These are phyloP conservation scores for Pythium aristosporum DNA, from an alignment of 352 stramenopile species.

Conservation along the genomic window DNA sequence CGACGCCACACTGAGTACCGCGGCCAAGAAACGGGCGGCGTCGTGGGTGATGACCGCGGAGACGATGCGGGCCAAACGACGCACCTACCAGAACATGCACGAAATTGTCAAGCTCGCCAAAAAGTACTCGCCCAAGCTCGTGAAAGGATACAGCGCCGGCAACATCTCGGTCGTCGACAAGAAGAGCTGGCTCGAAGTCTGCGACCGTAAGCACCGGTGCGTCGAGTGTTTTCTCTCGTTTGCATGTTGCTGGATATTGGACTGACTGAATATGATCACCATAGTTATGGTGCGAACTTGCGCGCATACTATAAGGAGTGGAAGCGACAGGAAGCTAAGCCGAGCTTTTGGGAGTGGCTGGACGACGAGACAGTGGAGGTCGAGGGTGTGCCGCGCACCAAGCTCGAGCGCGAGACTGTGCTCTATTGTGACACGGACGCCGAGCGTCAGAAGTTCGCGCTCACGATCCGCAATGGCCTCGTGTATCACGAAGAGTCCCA, in stretches of 20 bases:
- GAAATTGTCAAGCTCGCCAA: constrained; percentile 88
- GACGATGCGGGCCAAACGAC: constrained; percentile 72
- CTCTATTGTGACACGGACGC: constrained; percentile 92
- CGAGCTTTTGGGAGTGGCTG: constrained; percentile 89
- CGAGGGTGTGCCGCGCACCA: constrained; percentile 85
- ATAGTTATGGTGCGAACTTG: constrained; percentile 96
- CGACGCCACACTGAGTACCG: constrained; percentile 23
- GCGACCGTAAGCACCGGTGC: constrained; percentile 82
- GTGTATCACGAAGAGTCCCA: constrained; percentile 63
- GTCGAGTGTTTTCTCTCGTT: constrained; percentile 17
- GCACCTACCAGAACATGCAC: constrained; percentile 86
- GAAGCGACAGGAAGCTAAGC: constrained; percentile 83
- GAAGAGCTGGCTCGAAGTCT: constrained; percentile 89
- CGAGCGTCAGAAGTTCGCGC: constrained; percentile 88
- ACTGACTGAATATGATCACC: constrained; percentile 11
- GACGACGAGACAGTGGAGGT: constrained; percentile 86
- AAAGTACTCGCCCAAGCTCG: constrained; percentile 87
- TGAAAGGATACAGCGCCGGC: constrained; percentile 86
- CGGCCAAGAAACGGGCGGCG: constrained; percentile 24
- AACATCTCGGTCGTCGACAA: constrained; percentile 92
- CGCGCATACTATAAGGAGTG: constrained; percentile 97
- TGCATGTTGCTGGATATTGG: background rate
- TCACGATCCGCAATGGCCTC: constrained; percentile 66
- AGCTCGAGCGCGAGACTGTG: constrained; percentile 95
- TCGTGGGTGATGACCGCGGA: constrained; percentile 62